phyloP scores from a whole-genome alignment of 495 filamentous ascomycete species.

The Penicillium herquei region DNA sequence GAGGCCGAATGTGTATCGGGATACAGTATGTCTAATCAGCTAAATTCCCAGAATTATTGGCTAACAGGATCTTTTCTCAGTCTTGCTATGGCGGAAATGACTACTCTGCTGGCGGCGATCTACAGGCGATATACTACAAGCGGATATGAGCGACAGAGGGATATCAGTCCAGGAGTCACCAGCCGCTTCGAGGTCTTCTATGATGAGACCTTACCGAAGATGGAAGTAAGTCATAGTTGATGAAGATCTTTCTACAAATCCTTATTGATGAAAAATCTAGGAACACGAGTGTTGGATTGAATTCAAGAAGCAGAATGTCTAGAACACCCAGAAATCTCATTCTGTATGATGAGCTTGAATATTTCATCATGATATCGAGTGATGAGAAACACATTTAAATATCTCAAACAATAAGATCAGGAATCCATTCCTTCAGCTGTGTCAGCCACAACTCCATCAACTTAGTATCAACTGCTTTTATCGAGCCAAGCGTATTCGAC shows the following conservation, averaged over 20 bases:
- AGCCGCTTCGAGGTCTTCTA: constrained; percentile 41
- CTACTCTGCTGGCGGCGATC: constrained; percentile 33
- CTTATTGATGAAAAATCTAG: not conserved
- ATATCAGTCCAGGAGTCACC: constrained; percentile 30
- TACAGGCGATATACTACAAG: constrained; percentile 34
- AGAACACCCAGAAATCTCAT: too few species aligned
- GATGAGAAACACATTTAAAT: too few species aligned
- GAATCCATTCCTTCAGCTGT: not conserved
- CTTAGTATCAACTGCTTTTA: not conserved
- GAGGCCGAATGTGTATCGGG: constrained; percentile 76
- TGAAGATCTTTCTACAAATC: not conserved
- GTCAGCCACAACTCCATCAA: not conserved
- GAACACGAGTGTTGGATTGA: constrained; percentile 10
- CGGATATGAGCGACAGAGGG: constrained; percentile 15
- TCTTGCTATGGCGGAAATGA: constrained; percentile 45
- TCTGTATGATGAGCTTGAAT: too few species aligned
- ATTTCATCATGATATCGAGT: too few species aligned
- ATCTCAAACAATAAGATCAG: not conserved
- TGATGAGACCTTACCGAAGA: constrained; percentile 25
- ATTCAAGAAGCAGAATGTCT: not conserved
- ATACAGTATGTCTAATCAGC: constrained; percentile 34
- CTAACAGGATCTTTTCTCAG: constrained; percentile 12
- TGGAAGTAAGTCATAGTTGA: not conserved
- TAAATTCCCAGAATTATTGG: not conserved
- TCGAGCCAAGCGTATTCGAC: not conserved